Evolutionary conservation across 352 stramenopile species (phyloP), one percentile per base, ranked within the genome.

Genomic region (Blastocystis hominis): DNA sequence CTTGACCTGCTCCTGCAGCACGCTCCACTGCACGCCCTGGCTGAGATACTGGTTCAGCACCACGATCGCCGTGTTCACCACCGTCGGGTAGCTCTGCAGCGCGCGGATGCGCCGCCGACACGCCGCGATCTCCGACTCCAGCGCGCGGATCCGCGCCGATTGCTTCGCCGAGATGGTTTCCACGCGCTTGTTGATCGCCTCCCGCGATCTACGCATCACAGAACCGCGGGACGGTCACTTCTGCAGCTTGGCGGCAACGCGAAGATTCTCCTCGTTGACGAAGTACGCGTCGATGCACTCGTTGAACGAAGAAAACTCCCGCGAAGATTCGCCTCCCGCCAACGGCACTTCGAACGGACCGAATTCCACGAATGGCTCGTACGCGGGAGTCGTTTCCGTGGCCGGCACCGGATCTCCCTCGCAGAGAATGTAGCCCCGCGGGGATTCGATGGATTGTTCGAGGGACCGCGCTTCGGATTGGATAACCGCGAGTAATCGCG

Each of bases 11-110:
- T 95, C 93, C 79, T 94, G 89, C 40, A 95, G 90, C 17, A 92
- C 92, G 50, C 91, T 91, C 93, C 93, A 95, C 89, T 95, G 92
- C 92, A 95, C 94, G 3, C 93, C 93, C 75, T 92, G 94, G 9
- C 92, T 92, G 38, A 95, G 79, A 2, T 92, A 93, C 47, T 92
- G 94, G 55, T 92, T 92, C 72, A 95, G 89, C 20, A 95, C 93
- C 50, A 79, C 68, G 50, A 79, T 79, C 4, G 68, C 62, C 40
- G 77, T 84, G 63, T 87, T 79, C 62, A 79, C 62, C 30, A 87
- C 44, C 2, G 17, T n/a, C 42, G 77, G 42, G 42, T 79, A 30
- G 24, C n/a, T 24, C 3, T 77, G 56, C 50, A 87, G 50, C 20
- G 62, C 62, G 42, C 34, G 56, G 20, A 87, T 64, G 15, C 68